phyloP scores from a whole-genome alignment of 176 grass and related monocot species.

The Chrysopogon serrulatus region DNA sequence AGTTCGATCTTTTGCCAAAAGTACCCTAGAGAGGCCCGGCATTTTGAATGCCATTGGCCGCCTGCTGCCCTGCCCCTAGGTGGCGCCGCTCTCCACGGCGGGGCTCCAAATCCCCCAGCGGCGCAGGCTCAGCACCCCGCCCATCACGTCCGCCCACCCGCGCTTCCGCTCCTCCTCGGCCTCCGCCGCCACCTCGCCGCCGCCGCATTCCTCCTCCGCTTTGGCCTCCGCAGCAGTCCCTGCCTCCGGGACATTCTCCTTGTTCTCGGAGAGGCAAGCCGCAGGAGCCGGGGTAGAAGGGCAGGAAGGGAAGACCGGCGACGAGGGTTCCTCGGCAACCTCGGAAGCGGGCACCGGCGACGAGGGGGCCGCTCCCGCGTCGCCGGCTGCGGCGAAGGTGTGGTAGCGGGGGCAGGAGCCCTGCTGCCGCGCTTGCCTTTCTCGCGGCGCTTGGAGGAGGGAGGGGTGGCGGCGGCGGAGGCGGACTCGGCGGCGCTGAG shows the following conservation, averaged over 20 bases:
- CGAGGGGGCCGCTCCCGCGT: background rate
- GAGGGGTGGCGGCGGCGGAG: background rate
- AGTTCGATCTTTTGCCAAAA: background rate
- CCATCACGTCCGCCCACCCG: constrained; percentile 50
- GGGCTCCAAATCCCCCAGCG: constrained; percentile 54
- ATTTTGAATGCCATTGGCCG: background rate
- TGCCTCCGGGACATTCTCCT: constrained; percentile 14
- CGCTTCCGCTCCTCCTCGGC: constrained; percentile 24
- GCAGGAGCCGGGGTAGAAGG: background rate
- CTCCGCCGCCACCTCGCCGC: background rate
- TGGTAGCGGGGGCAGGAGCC: background rate
- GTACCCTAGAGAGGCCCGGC: background rate
- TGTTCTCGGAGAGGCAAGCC: background rate
- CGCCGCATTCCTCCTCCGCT: background rate
- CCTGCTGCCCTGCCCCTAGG: background rate
- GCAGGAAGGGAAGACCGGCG: background rate
- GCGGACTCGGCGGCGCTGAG: constrained; percentile 22
- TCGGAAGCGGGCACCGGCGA: background rate
- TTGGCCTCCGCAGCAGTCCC: background rate
- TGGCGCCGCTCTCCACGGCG: constrained; percentile 39
- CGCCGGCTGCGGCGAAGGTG: background rate
- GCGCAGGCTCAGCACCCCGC: constrained; percentile 29
- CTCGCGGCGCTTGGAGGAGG: constrained; percentile 36
- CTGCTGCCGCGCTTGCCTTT: constrained; percentile 16
- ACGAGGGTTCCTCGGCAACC: background rate